Evolutionary conservation across 2,329 filamentous ascomycete genomes (phyloP).

Genomic region (Rhynchosporium agropyri): DNA sequence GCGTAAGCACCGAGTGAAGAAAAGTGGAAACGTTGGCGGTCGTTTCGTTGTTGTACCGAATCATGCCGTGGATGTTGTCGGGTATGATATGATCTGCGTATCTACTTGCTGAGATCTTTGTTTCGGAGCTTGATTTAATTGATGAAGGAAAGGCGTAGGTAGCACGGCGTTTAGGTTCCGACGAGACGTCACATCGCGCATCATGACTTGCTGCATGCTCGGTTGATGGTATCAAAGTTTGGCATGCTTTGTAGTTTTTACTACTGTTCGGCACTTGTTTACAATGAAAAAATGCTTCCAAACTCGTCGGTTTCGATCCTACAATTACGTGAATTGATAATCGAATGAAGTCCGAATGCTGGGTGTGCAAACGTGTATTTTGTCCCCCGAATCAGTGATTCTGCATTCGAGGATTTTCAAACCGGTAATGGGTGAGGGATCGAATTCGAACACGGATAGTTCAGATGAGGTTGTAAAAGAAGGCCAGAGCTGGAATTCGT

Average conservation of each 20-base stretch:
- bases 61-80: not conserved
- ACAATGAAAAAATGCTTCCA: too few relatives aligned
- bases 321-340: too few relatives aligned
- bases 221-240: not conserved
- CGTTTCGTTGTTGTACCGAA: not conserved
- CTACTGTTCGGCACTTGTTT: not conserved
- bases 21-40: constrained; percentile 8
- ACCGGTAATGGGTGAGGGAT: too few relatives aligned
- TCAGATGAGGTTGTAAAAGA: too few relatives aligned
- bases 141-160: not conserved
- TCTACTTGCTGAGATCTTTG: not conserved
- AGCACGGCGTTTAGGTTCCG: constrained; percentile 10
- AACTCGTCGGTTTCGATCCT: too few relatives aligned
- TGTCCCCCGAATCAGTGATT: too few relatives aligned
- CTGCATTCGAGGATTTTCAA: too few relatives aligned
- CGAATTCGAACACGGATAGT: too few relatives aligned
- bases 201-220: constrained; percentile 10
- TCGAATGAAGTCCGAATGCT: too few relatives aligned
- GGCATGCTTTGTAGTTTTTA: not conserved
- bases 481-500: too few relatives aligned
- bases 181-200: constrained; percentile 7
- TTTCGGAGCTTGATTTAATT: not conserved
- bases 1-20: not conserved
- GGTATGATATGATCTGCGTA: not conserved
- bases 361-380: too few relatives aligned